Conservation (phyloP, 306 rosid species). For the Vigna hirtella region DNA sequence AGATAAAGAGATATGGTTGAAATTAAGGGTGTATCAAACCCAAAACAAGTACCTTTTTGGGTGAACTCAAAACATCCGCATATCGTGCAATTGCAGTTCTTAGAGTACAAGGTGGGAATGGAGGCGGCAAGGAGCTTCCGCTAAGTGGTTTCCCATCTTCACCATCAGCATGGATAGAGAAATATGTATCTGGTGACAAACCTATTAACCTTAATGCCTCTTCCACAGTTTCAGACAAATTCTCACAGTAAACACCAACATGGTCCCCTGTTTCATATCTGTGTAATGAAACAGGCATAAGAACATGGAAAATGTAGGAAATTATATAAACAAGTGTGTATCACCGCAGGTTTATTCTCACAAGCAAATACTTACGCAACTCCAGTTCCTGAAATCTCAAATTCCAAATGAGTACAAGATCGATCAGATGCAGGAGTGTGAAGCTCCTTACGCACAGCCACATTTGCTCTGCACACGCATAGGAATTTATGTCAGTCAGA, state of each 20-base stretch:
- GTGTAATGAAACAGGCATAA: slow-evolving; percentile 39
- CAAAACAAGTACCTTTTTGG: slow-evolving; percentile 77
- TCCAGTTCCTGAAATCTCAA: slow-evolving; percentile 83
- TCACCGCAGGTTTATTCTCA: slow-evolving; percentile 24
- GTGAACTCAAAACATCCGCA: slow-evolving; percentile 89
- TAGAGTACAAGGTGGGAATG: slow-evolving; percentile 84
- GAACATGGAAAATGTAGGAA: slow-evolving; percentile 31
- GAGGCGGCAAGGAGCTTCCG: slow-evolving; percentile 81
- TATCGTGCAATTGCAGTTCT: slow-evolving; percentile 75
- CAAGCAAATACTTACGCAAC: slow-evolving; percentile 64
- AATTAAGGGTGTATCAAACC: slow-evolving; percentile 31
- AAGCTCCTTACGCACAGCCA: slow-evolving; percentile 93
- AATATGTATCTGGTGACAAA: slow-evolving; percentile 78
- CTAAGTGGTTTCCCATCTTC: slow-evolving; percentile 88
- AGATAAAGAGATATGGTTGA: slow-evolving; percentile 20
- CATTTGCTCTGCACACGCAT: slow-evolving; percentile 77
- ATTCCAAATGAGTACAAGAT: slow-evolving; percentile 94
- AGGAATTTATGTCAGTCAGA: slow-evolving; percentile 56
- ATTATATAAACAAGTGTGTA: slow-evolving; percentile 7
- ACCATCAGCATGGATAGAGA: slow-evolving; percentile 76
- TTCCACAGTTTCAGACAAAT: slow-evolving; percentile 80
- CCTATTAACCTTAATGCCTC: slow-evolving; percentile 75
- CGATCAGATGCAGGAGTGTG: slow-evolving; percentile 89
- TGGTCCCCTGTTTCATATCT: slow-evolving; percentile 99
- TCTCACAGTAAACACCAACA: slow-evolving; percentile 96